Base-by-base conservation (phyloP, 2,329 filamentous ascomycete genomes). In the Colletotrichum graminicola region DNA sequence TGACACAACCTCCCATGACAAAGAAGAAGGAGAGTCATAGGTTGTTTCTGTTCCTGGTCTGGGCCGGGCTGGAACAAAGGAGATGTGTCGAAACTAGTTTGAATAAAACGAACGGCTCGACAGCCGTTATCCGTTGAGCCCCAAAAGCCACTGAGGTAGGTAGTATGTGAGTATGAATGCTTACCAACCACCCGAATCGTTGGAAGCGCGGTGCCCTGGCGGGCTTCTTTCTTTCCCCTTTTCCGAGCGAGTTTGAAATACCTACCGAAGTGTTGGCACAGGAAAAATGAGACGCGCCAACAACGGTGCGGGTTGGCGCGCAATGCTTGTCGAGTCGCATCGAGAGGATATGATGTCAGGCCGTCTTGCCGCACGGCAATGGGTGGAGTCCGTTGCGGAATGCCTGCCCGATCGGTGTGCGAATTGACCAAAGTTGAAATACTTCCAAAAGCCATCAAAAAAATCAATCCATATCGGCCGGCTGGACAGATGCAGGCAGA, bases 51-150 rank as follows among this genome's bases (percentile, higher is more conserved):
- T 63, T 41, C 23, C 18, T 47, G 56, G 45, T 41, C 39, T 26
- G 21, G 8, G 26, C 26, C 21, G 18, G 26, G 61, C 23, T 12
- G 49, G 26, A 63, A 43, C 34, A 54, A 54, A 54, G 55, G 14
- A 66, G n/a, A 51, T 21, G 49, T 21, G n/a, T 47, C 16, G n/a
- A 36, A 34, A n/a, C 34, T 23, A 29, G 23, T 21, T 29, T 7
- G 49, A 52, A 18, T 43, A 32, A 29, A 29, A 29, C 14, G 12
- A 51, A 52, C 14, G 23, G 23, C 26, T 51, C 51, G 45, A n/a
- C 36, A 23, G 56, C 41, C 49, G 66, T 64, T 67, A 14, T 63
- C 29, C 39, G 41, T 55, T 32, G 60, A 41, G 55, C 59, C 51
- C 51, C 60, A 36, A 32, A 63, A 62, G 49, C 66, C 57, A 62